Base-by-base conservation (phyloP, 2,329 filamentous ascomycete genomes). In the Tolypocladium nubicola region DNA sequence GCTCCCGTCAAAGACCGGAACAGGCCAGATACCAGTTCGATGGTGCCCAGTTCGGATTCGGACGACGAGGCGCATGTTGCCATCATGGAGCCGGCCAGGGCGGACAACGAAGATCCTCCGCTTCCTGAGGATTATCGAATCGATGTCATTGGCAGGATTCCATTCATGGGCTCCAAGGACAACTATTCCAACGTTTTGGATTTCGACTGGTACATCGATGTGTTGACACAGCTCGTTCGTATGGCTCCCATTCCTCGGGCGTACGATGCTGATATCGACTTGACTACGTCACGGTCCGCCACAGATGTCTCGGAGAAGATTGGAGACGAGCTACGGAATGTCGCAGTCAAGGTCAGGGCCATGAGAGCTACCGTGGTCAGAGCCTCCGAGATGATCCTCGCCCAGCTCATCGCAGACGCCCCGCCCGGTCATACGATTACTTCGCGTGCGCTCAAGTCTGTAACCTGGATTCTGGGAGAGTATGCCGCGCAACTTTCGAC, bases 201-300 rank as follows among this genome's bases (percentile, higher is more conserved):
- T 68, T 99, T 99, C 70, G 93, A 97, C 63, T 99, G 94, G 94
- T 97, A 97, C 70, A 88, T 97, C 62, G 89, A 94, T 63, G 84
- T 96, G 35, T 76, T 99, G 37, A 87, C 90, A 6, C 90, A 96
- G 68, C 80, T 99, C 16, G 84, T 97, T 45, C 85, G 87, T 67
- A 79, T 89, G 73, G 77, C 86, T 23, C 88, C 76, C 0, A 64
- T 75, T n/a, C 73, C 79, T 52, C 73, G 75, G 43, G 66, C 67
- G 9, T 64, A 66, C 9, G 75, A 77, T 8, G 67, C 67, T 6
- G 75, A 76, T 45, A 58, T 68, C 9, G 68, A 71, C 11, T 63
- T 67, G 2, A 61, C 68, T 11, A 64, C 65, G 14, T 64, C 65
- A 30, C 62, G 55, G 9, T 58, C 53, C 11, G 53, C 63, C 10